phyloP scores from a whole-genome alignment of 306 rosid species.

The Cyclanthera cordifolia region DNA sequence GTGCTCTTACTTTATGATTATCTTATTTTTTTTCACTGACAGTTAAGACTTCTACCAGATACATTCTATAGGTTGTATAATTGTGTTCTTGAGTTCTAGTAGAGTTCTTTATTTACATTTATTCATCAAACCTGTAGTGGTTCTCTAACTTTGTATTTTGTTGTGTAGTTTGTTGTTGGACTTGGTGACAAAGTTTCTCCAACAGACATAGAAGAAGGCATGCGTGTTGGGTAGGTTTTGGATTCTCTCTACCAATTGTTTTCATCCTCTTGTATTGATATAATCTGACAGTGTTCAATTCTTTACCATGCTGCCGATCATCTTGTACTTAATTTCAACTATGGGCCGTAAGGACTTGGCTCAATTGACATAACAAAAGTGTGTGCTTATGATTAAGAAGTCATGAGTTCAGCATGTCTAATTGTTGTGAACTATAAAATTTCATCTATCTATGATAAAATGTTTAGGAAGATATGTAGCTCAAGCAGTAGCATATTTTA shows the following conservation, averaged over 20 bases:
- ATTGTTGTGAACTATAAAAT: too few relatives aligned
- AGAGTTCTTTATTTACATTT: background rate
- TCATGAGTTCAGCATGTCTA: too few relatives aligned
- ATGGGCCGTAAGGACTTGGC: too few relatives aligned
- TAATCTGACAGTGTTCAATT: background rate
- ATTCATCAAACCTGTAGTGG: background rate
- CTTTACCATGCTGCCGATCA: background rate
- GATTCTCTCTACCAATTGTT: background rate
- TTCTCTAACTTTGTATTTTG: constrained; percentile 23
- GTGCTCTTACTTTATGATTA: background rate
- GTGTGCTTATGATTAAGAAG: too few relatives aligned
- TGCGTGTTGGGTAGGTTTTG: constrained; percentile 92
- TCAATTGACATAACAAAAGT: too few relatives aligned
- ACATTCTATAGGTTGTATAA: too few relatives aligned
- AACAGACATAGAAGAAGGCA: constrained; percentile 97
- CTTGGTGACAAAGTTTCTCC: constrained; percentile 99
- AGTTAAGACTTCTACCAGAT: background rate
- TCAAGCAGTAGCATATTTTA: background rate
- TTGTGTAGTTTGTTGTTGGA: constrained; percentile 88
- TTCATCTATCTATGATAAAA: background rate
- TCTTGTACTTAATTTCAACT: background rate
- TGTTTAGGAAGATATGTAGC: background rate
- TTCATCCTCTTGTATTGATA: background rate
- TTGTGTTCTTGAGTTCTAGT: too few relatives aligned
- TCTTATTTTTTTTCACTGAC: background rate